These are phyloP conservation scores for Sarocladiaceae sp. DNA, from an alignment of 2,329 filamentous ascomycete genomes.

Conservation along the genomic window DNA sequence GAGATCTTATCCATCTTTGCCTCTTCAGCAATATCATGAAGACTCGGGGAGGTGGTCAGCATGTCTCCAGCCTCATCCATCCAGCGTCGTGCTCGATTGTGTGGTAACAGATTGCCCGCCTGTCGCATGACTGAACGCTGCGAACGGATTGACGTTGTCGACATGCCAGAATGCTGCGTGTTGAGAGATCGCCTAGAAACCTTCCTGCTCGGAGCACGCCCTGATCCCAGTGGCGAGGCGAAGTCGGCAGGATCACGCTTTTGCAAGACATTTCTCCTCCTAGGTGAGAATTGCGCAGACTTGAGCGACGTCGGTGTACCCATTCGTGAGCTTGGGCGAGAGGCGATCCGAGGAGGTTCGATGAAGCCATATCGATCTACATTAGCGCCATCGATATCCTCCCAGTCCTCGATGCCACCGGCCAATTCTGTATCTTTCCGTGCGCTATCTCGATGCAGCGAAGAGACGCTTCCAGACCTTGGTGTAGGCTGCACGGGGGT, in stretches of 20 bases:
- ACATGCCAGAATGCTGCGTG: slow-evolving; percentile 51
- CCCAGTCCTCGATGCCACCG: slow-evolving; percentile 63
- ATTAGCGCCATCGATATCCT: slow-evolving; percentile 55
- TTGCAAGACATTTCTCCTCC: slow-evolving; percentile 41
- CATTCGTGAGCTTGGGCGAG: slow-evolving; percentile 27
- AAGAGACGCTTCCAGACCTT: slow-evolving; percentile 40
- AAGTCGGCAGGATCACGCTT: slow-evolving; percentile 31
- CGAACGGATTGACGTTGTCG: slow-evolving; percentile 46
- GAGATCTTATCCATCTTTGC: slow-evolving; percentile 47
- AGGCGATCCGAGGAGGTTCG: slow-evolving; percentile 36
- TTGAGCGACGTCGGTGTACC: slow-evolving; percentile 37
- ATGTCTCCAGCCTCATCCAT: slow-evolving; percentile 66
- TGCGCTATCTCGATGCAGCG: slow-evolving; percentile 34
- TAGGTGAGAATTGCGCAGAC: slow-evolving; percentile 39
- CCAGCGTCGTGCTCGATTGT: slow-evolving; percentile 57
- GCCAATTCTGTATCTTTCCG: slow-evolving; percentile 44
- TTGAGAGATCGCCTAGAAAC: slow-evolving; percentile 55
- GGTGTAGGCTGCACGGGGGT: slow-evolving; percentile 30
- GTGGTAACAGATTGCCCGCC: slow-evolving; percentile 54
- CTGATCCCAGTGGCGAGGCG: slow-evolving; percentile 32
- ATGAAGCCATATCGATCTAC: slow-evolving; percentile 70
- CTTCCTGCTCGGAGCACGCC: slow-evolving; percentile 47
- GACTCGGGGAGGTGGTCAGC: slow-evolving; percentile 54
- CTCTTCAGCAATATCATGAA: slow-evolving; percentile 53
- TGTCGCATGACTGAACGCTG: slow-evolving; percentile 52